Base-by-base conservation (phyloP, 2,329 filamentous ascomycete genomes). In the Aspergillus piperis region DNA sequence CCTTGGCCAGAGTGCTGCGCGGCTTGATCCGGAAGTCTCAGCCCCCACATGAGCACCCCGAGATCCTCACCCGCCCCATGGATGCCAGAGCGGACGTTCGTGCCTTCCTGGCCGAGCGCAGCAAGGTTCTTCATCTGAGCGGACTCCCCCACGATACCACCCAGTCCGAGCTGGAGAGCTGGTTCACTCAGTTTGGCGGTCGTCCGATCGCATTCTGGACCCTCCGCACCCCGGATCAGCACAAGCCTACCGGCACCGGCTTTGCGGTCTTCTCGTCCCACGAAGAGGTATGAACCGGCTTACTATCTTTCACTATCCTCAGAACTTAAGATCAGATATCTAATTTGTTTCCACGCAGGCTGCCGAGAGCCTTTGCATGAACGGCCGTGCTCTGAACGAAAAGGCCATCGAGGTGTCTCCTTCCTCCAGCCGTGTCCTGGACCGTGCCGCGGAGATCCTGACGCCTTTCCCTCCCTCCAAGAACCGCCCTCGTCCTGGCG, bases 151-250 rank as follows among this genome's bases (percentile, higher is more conserved):
- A 99, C 75, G 95, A 99, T 71, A 99, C 95, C 38, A 99, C 95
- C 1, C 95, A 99, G 80, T 98, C 94, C 3, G 95, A 99, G 81
- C 85, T 99, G 23, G 95, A 99, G 81, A 97, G 93, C 80, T 99
- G 95, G 95, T 99, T 98, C 75, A 99, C 95, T 30, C 95, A 99
- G 78, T 99, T 96, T 74, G 95, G 95, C 65, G 95, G 95, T 53
- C 90, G 95, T 47, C 95, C 95, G 30, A 99, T 99, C 80, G 95
- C 95, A 19, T 99, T 99, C 81, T 99, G 95, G 95, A 99, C 95
- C 17, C 85, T 99, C 54, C 90, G 94, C 64, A 99, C 95, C 13
- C 95, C 95, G 3, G 95, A 99, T 78, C 95, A 98, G 80, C 95
- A 98, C 80, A 99, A 99, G 83, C 95, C 95, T n/a, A 99, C 95